Conservation (phyloP, 1,284 basidiomycete genomes). For the Cystobasidium slooffiae region DNA sequence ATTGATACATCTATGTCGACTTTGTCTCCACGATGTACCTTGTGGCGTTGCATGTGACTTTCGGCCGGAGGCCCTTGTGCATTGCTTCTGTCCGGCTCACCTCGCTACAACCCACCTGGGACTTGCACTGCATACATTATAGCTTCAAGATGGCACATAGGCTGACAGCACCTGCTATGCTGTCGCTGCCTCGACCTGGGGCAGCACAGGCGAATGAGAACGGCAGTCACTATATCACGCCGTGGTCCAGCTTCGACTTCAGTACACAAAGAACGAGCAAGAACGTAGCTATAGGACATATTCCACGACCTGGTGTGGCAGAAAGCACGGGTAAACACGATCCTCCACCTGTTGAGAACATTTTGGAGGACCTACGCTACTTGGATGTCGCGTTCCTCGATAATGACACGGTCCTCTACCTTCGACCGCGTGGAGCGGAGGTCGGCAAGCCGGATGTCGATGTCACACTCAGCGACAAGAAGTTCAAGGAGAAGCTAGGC, state of each 20-base stretch:
- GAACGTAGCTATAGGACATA: constrained; percentile 62
- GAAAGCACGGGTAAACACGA: not conserved
- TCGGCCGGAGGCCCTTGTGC: too few species aligned
- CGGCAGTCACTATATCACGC: constrained; percentile 70
- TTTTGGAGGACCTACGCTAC: constrained; percentile 44
- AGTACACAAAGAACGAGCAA: constrained; percentile 73
- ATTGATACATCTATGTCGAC: too few species aligned
- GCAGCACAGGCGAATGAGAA: constrained; percentile 67
- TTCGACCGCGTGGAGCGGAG: constrained; percentile 45
- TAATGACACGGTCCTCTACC: constrained; percentile 55
- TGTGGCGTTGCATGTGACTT: too few species aligned
- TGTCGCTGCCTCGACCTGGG: constrained; percentile 68
- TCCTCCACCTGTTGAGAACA: constrained; percentile 27
- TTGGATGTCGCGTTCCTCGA: constrained; percentile 54
- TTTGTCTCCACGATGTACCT: too few species aligned
- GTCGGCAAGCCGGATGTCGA: constrained; percentile 51
- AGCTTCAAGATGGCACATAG: constrained; percentile 20
- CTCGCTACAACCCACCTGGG: too few species aligned
- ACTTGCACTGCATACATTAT: too few species aligned
- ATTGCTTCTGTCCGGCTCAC: too few species aligned
- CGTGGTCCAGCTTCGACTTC: constrained; percentile 71
- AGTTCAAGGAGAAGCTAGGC: constrained; percentile 57
- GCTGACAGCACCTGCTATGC: constrained; percentile 31
- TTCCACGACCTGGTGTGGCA: constrained; percentile 16
- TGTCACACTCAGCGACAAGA: constrained; percentile 40